phyloP scores from a whole-genome alignment of 805 yeast species.

The Candida cerambycidarum region DNA sequence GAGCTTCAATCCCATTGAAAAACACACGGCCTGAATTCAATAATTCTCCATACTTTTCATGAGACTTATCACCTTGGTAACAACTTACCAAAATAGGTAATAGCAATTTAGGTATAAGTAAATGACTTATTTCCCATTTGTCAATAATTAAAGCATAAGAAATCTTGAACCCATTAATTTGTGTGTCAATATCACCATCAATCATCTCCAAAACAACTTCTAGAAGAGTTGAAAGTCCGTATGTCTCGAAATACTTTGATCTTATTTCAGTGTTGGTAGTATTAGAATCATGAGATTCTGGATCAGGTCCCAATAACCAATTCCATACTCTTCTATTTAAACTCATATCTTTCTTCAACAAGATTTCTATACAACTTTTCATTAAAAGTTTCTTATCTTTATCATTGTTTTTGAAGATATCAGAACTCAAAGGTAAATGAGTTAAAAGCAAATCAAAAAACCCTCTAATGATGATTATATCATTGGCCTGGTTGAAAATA shows the following conservation, averaged over 20 bases:
- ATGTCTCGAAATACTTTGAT: slow-evolving; percentile 56
- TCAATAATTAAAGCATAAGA: slow-evolving; percentile 74
- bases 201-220: slow-evolving; percentile 55
- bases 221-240: slow-evolving; percentile 52
- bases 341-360: slow-evolving; percentile 87
- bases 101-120: slow-evolving; percentile 68
- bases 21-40: slow-evolving; percentile 54
- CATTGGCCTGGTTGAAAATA: slow-evolving; percentile 40
- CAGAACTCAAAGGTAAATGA: slow-evolving; percentile 64
- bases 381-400: slow-evolving; percentile 60
- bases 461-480: slow-evolving; percentile 77
- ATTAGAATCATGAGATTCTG: slow-evolving; percentile 11
- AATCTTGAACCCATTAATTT: slow-evolving; percentile 58
- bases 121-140: slow-evolving; percentile 89
- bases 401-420: slow-evolving; percentile 45
- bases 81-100: slow-evolving; percentile 61
- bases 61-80: slow-evolving; percentile 21
- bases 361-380: slow-evolving; percentile 63
- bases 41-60: slow-evolving; percentile 34
- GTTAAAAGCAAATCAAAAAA: slow-evolving; percentile 77
- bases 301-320: slow-evolving; percentile 86
- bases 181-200: slow-evolving; percentile 29
- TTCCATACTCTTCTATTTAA: slow-evolving; percentile 90
- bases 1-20: slow-evolving; percentile 84
- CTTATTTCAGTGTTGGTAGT: slow-evolving; percentile 22